Evolutionary conservation across 78 protist genomes (phyloP).

Genomic region (Planoprotostelium fungivorum): DNA sequence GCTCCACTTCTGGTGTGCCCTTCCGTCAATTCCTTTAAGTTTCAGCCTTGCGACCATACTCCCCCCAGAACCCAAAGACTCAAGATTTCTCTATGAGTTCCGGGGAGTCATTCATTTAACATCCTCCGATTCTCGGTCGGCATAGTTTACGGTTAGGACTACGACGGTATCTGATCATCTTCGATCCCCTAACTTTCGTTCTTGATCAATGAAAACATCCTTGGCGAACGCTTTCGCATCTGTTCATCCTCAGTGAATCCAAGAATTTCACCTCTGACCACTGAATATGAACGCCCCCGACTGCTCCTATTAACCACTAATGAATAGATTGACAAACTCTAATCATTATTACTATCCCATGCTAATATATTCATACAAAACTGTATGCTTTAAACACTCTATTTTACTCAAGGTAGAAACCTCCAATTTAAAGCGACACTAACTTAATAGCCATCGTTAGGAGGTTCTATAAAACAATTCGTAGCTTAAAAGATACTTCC

Average conservation of each 20-base stretch:
- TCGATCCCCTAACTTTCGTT: slow-evolving; percentile 94
- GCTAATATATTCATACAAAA: slow-evolving; percentile 59
- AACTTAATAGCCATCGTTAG: not conserved
- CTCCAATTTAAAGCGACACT: not conserved
- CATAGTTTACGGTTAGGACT: slow-evolving; percentile 93
- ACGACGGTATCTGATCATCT: slow-evolving; percentile 95
- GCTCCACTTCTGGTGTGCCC: slow-evolving; percentile 92
- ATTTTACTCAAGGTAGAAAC: slow-evolving; percentile 81
- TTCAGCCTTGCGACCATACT: slow-evolving; percentile 92
- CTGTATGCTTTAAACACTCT: slow-evolving; percentile 88
- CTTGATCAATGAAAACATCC: slow-evolving; percentile 87
- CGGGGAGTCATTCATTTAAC: slow-evolving; percentile 18
- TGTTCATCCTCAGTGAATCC: slow-evolving; percentile 79
- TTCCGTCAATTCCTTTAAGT: slow-evolving; percentile 94
- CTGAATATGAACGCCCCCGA: slow-evolving; percentile 81
- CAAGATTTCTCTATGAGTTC: slow-evolving; percentile 75
- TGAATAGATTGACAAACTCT: slow-evolving; percentile 11
- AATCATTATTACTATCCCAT: slow-evolving; percentile 45
- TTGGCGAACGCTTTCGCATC: slow-evolving; percentile 91
- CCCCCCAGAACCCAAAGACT: slow-evolving; percentile 88
- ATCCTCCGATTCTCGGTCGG: slow-evolving; percentile 82
- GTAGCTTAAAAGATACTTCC: not conserved
- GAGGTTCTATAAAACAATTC: not conserved
- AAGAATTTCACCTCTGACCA: slow-evolving; percentile 93
- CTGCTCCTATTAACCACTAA: slow-evolving; percentile 85